Evolutionary conservation across 2,329 filamentous ascomycete species (phyloP).

Genomic region (Bretziella fagacearum): DNA sequence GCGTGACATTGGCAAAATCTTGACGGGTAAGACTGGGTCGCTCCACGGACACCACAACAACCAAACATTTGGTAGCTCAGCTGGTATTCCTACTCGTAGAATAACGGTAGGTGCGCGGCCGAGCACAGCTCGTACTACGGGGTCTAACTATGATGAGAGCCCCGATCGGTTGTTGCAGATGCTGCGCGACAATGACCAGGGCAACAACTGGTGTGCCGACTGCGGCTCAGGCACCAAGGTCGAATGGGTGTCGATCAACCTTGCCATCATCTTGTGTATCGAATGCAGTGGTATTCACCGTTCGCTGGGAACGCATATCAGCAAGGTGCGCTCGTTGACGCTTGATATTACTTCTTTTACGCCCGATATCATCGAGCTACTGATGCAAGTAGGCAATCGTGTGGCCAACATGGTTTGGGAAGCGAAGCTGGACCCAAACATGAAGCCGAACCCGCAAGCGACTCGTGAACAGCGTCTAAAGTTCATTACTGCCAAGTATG

Average conservation of each 20-base stretch:
- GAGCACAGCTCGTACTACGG: constrained; percentile 47
- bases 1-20: constrained; percentile 77
- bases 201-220: constrained; percentile 86
- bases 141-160: constrained; percentile 61
- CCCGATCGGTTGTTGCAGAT: constrained; percentile 74
- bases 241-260: constrained; percentile 97
- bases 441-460: constrained; percentile 61
- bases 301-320: constrained; percentile 91
- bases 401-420: constrained; percentile 97
- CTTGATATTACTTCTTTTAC: constrained; percentile 94
- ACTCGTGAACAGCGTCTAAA: constrained; percentile 79
- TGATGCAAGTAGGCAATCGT: constrained; percentile 81
- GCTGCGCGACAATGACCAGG: constrained; percentile 77
- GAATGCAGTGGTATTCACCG: constrained; percentile 96
- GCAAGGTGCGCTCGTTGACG: constrained; percentile 87
- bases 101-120: constrained; percentile 86
- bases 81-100: constrained; percentile 54
- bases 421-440: constrained; percentile 53
- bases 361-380: constrained; percentile 84
- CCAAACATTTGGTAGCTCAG: constrained; percentile 28
- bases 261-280: constrained; percentile 91
- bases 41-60: constrained; percentile 37
- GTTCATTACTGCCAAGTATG: constrained; percentile 93
- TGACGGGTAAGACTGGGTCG: constrained; percentile 81
- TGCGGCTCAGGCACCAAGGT: constrained; percentile 84